Evolutionary conservation across 306 rosid species (phyloP).

Genomic region (Sicyos baderoa): DNA sequence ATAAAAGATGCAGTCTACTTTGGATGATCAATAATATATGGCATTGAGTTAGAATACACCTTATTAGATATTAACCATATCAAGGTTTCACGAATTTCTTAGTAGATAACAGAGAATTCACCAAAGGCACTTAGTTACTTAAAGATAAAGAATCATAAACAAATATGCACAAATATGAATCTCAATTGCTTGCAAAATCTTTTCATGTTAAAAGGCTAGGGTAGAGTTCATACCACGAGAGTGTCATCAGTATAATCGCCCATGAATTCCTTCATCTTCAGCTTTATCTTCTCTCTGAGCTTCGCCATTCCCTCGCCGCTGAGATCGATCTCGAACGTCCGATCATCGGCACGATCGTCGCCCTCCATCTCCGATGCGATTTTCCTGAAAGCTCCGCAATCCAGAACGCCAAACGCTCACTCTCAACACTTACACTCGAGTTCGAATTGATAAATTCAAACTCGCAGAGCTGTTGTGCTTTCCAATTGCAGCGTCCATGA

Average conservation of each 20-base stretch:
- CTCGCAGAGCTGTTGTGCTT: background rate
- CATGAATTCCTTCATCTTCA: slow-evolving; percentile 87
- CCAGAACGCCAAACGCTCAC: background rate
- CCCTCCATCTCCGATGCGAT: slow-evolving; percentile 51
- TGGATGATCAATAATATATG: background rate
- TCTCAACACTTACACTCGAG: background rate
- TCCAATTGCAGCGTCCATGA: slow-evolving; percentile 8
- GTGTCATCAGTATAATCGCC: slow-evolving; percentile 93
- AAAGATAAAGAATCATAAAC: background rate
- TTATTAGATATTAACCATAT: background rate
- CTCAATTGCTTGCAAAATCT: background rate
- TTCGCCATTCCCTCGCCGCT: slow-evolving; percentile 44
- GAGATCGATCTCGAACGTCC: slow-evolving; percentile 51
- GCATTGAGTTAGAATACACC: background rate
- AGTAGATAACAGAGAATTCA: background rate
- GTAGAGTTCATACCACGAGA: slow-evolving; percentile 66
- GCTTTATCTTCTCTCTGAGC: slow-evolving; percentile 54
- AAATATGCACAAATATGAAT: too few species aligned
- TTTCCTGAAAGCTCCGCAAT: background rate
- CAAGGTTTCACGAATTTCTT: background rate
- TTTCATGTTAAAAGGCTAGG: background rate
- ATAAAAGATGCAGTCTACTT: background rate
- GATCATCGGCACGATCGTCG: slow-evolving; percentile 58
- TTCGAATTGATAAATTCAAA: background rate
- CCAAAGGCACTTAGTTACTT: background rate